Percentiles rank a stretch among this genome's conserved stretches.
phyloP scores from a whole-genome alignment of 352 stramenopile genomes.

The Phytophthora pistaciae region DNA sequence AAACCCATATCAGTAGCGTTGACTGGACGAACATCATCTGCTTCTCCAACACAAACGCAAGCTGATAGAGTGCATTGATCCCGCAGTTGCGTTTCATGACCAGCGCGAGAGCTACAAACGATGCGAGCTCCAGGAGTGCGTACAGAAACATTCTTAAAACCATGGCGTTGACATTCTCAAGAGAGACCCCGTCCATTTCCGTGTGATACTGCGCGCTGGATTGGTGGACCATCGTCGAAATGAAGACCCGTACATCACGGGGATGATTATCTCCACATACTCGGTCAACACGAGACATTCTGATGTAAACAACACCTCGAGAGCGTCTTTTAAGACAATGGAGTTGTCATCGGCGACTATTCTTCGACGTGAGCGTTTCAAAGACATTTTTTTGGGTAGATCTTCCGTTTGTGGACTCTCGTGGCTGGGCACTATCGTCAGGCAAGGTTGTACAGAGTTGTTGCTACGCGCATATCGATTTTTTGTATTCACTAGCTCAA shows the following conservation, averaged over 20 bases:
- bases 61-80: constrained; percentile 17
- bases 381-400: too few relatives aligned
- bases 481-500: too few relatives aligned
- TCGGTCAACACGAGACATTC: constrained; percentile 38
- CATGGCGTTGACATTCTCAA: neutral
- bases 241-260: constrained; percentile 27
- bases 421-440: too few relatives aligned
- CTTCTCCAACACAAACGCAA: constrained; percentile 36
- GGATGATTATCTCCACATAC: constrained; percentile 39
- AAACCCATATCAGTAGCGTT: constrained; percentile 22
- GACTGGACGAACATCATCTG: constrained; percentile 13
- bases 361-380: too few relatives aligned
- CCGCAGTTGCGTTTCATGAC: constrained; percentile 11
- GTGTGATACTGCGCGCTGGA: constrained; percentile 35
- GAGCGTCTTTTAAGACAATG: neutral
- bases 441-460: too few relatives aligned
- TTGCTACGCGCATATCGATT: too few relatives aligned
- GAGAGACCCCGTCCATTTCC: constrained; percentile 19
- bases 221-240: constrained; percentile 8
- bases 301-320: constrained; percentile 23
- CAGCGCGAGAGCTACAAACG: constrained; percentile 8
- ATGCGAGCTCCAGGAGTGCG: constrained; percentile 18
- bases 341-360: too few relatives aligned
- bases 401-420: too few relatives aligned
- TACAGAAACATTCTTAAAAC: constrained; percentile 19